Evolutionary conservation across 768 basidiomycete genomes (phyloP).

Genomic region (Cytidiella melzeri): DNA sequence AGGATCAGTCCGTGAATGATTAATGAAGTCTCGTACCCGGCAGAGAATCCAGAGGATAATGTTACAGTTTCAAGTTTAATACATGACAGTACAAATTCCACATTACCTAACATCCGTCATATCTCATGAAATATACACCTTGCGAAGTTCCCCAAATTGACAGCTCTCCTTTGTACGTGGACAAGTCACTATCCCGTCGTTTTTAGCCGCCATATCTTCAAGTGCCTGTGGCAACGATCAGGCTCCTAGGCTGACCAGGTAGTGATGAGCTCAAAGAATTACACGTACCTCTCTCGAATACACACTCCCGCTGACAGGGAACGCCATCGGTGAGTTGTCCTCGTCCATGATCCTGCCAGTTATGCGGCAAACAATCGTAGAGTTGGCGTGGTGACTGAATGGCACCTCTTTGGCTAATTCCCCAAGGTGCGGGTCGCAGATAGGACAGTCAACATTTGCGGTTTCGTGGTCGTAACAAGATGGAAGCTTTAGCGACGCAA

Average conservation of each 20-base stretch:
- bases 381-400: conserved; percentile 89
- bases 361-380: conserved; percentile 88
- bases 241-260: background rate
- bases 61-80: conserved; percentile 7
- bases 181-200: conserved; percentile 76
- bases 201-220: conserved; percentile 80
- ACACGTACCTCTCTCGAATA: conserved; percentile 85
- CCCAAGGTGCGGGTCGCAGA: conserved; percentile 75
- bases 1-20: too few relatives aligned
- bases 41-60: background rate
- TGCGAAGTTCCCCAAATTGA: conserved; percentile 61
- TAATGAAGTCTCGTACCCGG: too few relatives aligned
- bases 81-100: conserved; percentile 2
- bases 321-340: conserved; percentile 87
- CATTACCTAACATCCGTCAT: conserved; percentile 30
- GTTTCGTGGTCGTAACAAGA: conserved; percentile 62
- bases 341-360: conserved; percentile 94
- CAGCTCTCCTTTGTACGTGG: conserved; percentile 67
- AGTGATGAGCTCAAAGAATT: background rate
- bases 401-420: conserved; percentile 83
- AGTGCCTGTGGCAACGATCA: conserved; percentile 78
- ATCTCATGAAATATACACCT: conserved; percentile 87
- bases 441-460: conserved; percentile 84
- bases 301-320: conserved; percentile 78
- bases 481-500: conserved; percentile 86